phyloP scores from a whole-genome alignment of 2,329 filamentous ascomycete species.

The Pseudogymnoascus sp. region DNA sequence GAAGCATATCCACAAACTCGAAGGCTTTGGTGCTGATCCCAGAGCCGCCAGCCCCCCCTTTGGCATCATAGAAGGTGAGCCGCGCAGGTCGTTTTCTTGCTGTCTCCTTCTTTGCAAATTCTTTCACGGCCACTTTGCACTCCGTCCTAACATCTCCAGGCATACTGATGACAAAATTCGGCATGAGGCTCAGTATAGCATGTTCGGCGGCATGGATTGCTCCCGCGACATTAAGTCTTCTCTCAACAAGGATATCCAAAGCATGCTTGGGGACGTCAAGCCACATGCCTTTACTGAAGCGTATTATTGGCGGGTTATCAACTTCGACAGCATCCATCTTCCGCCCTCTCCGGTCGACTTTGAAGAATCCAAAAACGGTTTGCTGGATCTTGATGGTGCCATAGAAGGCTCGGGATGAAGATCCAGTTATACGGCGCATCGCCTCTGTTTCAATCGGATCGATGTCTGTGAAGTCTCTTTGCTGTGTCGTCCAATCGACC shows the following conservation, averaged over 20 bases:
- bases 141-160: constrained; percentile 90
- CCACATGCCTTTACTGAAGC: constrained; percentile 87
- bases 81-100: constrained; percentile 75
- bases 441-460: constrained; percentile 89
- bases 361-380: constrained; percentile 94
- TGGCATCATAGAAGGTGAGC: constrained; percentile 90
- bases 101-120: constrained; percentile 65
- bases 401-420: constrained; percentile 66
- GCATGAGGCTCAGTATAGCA: constrained; percentile 75
- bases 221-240: constrained; percentile 71
- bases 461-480: constrained; percentile 88
- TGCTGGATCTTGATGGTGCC: constrained; percentile 79
- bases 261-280: constrained; percentile 76
- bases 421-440: constrained; percentile 60
- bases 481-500: constrained; percentile 90
- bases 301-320: constrained; percentile 83
- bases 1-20: constrained; percentile 75
- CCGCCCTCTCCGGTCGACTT: constrained; percentile 75
- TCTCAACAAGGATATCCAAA: constrained; percentile 65
- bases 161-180: constrained; percentile 81
- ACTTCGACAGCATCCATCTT: constrained; percentile 89
- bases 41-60: constrained; percentile 72
- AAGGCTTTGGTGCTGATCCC: constrained; percentile 91
- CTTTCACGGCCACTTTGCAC: constrained; percentile 82
- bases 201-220: constrained; percentile 95